Conservation (phyloP, 23 red algal genomes). For the Gracilaria gracilis region DNA sequence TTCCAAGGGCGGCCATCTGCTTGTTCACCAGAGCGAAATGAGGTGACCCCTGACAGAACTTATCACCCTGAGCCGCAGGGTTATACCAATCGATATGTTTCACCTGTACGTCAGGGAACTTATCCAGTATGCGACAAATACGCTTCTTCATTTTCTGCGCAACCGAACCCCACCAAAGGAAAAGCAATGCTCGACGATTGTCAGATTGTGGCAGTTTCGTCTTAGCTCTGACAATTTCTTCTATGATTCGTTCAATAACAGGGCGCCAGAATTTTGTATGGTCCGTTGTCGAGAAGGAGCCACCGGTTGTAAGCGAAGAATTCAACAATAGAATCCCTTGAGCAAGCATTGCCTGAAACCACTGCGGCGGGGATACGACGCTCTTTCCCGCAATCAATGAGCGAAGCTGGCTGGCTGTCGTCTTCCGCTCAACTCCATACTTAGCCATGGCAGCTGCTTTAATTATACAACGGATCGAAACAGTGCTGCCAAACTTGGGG, state of each 20-base stretch:
- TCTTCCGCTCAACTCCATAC: background rate
- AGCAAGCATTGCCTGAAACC: conserved; percentile 32
- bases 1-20: background rate
- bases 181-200: background rate
- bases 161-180: conserved; percentile 15
- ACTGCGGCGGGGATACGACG: conserved; percentile 5
- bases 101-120: background rate
- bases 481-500: background rate
- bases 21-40: conserved; percentile 19
- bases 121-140: background rate
- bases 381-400: background rate
- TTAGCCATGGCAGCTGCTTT: conserved; percentile 16
- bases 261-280: conserved; percentile 32
- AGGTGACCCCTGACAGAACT: background rate
- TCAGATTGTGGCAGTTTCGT: background rate
- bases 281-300: background rate
- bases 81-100: conserved; percentile 24
- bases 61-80: conserved; percentile 24
- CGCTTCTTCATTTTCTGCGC: background rate
- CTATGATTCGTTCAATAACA: conserved; percentile 7
- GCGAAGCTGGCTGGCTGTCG: background rate
- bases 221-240: background rate
- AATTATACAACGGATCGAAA: conserved; percentile 13
- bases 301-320: conserved; percentile 16
- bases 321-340: conserved; percentile 13